phyloP scores from a whole-genome alignment of 148 eudicot genomes.

The Amaranthus palmeri region DNA sequence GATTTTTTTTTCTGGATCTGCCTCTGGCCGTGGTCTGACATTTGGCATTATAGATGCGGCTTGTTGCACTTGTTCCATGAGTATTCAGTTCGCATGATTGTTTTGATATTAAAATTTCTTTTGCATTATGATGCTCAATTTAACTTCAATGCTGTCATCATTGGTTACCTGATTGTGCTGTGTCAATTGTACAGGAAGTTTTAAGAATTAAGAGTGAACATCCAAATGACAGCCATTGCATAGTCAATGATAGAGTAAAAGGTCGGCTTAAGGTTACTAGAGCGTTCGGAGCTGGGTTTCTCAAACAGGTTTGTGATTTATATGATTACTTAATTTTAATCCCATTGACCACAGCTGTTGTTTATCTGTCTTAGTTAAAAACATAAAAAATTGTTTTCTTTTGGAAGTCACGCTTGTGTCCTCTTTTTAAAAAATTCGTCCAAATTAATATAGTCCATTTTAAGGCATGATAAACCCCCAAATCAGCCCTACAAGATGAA shows the following conservation, averaged over 20 bases:
- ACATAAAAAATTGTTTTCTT: neutral
- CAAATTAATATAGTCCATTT: no score
- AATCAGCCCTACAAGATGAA: no score
- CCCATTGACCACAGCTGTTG: neutral
- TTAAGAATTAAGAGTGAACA: slow-evolving; percentile 87
- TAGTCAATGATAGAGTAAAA: slow-evolving; percentile 96
- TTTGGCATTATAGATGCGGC: no score
- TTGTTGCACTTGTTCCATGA: no score
- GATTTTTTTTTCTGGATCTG: no score
- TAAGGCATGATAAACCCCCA: no score
- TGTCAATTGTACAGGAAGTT: slow-evolving; percentile 58
- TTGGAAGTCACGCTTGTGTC: neutral
- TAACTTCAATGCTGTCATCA: neutral
- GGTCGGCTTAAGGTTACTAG: slow-evolving; percentile 98
- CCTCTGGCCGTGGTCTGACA: no score
- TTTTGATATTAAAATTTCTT: no score
- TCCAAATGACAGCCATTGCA: slow-evolving; percentile 90
- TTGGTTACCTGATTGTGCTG: neutral
- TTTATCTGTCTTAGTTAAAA: neutral
- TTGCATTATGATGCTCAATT: no score
- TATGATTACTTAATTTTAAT: neutral
- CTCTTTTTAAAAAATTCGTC: no score
- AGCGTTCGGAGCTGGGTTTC: slow-evolving; percentile 99
- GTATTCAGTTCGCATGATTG: no score
- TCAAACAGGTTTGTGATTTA: slow-evolving; percentile 72